Evolutionary conservation across 805 yeast genomes (phyloP), one percentile per base, ranked within the genome.

Genomic region (Teunomyces gatunensis): DNA sequence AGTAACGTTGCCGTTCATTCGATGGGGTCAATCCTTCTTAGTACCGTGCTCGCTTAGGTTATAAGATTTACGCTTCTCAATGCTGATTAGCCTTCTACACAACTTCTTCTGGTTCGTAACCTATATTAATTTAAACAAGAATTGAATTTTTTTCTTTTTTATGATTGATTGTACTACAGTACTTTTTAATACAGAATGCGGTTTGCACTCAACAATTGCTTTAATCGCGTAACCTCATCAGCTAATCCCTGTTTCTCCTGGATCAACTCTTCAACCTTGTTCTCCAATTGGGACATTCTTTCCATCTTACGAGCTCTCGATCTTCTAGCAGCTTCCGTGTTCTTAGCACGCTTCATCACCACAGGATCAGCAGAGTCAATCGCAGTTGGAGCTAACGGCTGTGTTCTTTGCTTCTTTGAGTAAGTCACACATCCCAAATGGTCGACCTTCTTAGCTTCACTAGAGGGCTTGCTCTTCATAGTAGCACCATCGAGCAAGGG

Each of bases 241-340:
- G 78, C 83, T 55, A 89, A 76, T 6, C 67, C 73, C 39, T 73
- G 61, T 68, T 89, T 90, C 56, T 75, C 83, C 23, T 68, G 62
- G 42, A 85, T 55, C 53, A 91, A 73, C 28, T 67, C 77, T 54
- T 84, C 89, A 46, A 90, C 94, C 65, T 81, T 83, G 20, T 68
- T 80, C 69, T 91, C 97, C 64, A 91, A 74, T 64, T 88, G 92
- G 50, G 69, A 59, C 89, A 91, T 87, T 67, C 96, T 81, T 65
- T 87, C 87, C 84, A 87, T 83, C 69, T 91, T 89, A 66, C 96
- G 83, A 20, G 97, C 97, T 61, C 97, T 78, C 23, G 96, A 89
- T 63, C 97, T 81, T 68, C 97, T 83, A 6, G 97, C 97, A 56
- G 98, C 97, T 64, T 90, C 96, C n/a, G 92, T 92, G 78, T 94